phyloP scores from a whole-genome alignment of 257 asterid species.

The Solanum sitiens region DNA sequence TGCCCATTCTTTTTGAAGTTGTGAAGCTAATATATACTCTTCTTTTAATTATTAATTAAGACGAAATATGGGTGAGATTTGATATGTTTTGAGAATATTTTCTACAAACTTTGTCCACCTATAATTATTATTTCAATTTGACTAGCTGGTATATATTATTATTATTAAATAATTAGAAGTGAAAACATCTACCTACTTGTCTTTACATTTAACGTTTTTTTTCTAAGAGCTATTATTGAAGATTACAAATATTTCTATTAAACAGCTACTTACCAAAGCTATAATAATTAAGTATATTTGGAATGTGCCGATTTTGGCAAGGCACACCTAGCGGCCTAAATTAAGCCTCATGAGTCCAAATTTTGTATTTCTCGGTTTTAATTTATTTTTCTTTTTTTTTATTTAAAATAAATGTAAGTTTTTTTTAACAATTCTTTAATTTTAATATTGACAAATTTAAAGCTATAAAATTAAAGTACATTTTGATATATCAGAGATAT shows the following conservation, averaged over 20 bases:
- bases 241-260: neutral
- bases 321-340: neutral
- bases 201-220: neutral
- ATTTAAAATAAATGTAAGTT: no score
- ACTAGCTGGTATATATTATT: neutral
- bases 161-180: neutral
- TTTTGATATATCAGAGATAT: no score
- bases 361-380: neutral
- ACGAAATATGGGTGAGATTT: neutral
- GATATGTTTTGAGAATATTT: neutral
- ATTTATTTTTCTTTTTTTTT: no score
- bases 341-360: neutral
- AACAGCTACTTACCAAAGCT: neutral
- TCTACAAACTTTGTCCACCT: neutral
- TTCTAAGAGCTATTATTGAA: neutral
- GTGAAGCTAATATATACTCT: neutral
- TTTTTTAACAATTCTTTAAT: no score
- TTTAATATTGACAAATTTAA: no score
- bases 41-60: neutral
- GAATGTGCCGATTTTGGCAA: neutral
- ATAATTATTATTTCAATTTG: neutral
- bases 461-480: accelerated
- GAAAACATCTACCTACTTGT: neutral
- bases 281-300: neutral
- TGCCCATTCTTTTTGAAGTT: neutral